Evolutionary conservation across 768 basidiomycete species (phyloP).

Genomic region (Boletellus ananiceps): DNA sequence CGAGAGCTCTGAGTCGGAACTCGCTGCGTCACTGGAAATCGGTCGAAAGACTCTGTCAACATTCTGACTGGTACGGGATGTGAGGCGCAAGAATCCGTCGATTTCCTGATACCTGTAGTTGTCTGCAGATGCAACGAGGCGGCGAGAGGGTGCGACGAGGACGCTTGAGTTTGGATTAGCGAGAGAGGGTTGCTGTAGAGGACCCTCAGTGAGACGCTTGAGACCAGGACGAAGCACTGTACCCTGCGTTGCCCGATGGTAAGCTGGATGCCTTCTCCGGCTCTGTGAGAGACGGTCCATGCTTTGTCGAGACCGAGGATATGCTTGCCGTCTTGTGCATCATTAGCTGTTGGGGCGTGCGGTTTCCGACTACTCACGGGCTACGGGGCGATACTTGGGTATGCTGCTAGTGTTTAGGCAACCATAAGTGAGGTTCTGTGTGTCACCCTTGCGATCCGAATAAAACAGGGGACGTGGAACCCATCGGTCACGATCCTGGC

Average conservation of each 20-base stretch:
- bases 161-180: constrained; percentile 56
- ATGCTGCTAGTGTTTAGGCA: constrained; percentile 55
- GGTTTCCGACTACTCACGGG: constrained; percentile 41
- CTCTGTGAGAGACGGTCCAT: constrained; percentile 47
- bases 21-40: constrained; percentile 34
- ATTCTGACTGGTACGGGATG: constrained; percentile 35
- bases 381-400: constrained; percentile 59
- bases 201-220: constrained; percentile 3
- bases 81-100: constrained; percentile 63
- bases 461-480: constrained; percentile 42
- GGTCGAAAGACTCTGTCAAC: constrained; percentile 48
- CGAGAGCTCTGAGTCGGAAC: constrained; percentile 35
- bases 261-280: constrained; percentile 61
- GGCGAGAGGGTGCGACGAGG: constrained; percentile 47
- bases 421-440: constrained; percentile 64
- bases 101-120: constrained; percentile 52
- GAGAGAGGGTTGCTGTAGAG: constrained; percentile 43
- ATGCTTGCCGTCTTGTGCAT: constrained; percentile 41
- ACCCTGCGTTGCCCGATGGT: constrained; percentile 45
- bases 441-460: constrained; percentile 65
- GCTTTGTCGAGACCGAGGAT: constrained; percentile 57
- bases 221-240: constrained; percentile 1
- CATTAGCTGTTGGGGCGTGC: constrained; percentile 43
- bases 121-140: constrained; percentile 37
- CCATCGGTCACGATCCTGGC: constrained; percentile 20